A percentile compares a stretch with the other conserved stretches of the same genome.
Evolutionary conservation across 768 basidiomycete species (phyloP).

Genomic region (Pleurotus salmoneostramineus): DNA sequence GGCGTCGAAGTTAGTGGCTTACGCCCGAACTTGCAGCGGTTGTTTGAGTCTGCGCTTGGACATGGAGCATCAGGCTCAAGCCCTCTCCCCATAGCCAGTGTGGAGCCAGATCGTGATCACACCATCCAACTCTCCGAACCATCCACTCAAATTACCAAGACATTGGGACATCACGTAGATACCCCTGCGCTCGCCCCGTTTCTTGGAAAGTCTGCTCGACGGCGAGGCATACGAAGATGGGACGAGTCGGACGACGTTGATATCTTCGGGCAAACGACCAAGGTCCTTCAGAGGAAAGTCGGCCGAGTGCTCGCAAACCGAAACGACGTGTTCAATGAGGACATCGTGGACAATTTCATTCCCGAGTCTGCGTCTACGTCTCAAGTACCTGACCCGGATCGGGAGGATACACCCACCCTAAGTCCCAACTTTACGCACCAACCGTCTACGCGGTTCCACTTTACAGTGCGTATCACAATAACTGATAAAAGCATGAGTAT

Average conservation of each 20-base stretch:
- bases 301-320: slow-evolving; percentile 16
- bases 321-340: slow-evolving; percentile 24
- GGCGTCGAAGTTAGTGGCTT: slow-evolving; percentile 45
- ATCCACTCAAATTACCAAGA: slow-evolving; percentile 28
- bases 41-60: slow-evolving; percentile 48
- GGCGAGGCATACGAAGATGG: slow-evolving; percentile 39
- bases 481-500: slow-evolving; percentile 47
- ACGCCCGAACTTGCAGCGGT: slow-evolving; percentile 41
- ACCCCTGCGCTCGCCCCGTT: slow-evolving; percentile 47
- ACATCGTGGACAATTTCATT: background rate
- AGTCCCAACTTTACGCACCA: background rate
- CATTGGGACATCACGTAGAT: slow-evolving; percentile 46
- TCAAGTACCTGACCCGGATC: background rate
- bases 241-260: slow-evolving; percentile 34
- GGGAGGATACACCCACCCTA: background rate
- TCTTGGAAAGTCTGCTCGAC: slow-evolving; percentile 37
- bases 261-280: slow-evolving; percentile 21
- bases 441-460: slow-evolving; percentile 32
- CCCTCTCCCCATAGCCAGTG: background rate
- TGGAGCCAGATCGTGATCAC: slow-evolving; percentile 5
- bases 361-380: background rate
- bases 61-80: slow-evolving; percentile 5
- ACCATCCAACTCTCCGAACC: slow-evolving; percentile 1
- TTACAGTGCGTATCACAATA: slow-evolving; percentile 41
- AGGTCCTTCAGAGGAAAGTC: background rate